Conservation (phyloP, 148 eudicot species). For the Spergularia bocconei region DNA sequence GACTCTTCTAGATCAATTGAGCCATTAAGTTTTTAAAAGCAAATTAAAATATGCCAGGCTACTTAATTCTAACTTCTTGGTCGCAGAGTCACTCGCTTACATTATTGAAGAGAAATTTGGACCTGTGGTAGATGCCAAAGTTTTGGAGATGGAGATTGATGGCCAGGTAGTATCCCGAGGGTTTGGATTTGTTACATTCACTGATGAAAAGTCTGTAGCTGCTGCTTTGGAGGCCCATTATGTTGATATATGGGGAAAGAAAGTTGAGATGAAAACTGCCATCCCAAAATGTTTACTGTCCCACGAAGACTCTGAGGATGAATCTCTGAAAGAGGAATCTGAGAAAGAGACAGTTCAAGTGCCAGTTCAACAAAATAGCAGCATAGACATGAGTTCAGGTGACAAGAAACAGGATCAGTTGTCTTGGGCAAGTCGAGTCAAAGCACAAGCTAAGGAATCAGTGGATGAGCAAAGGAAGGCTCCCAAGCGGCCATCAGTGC, state of each 20-base stretch:
- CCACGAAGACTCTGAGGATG: conserved; percentile 20
- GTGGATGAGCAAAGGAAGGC: not conserved
- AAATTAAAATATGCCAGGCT: not conserved
- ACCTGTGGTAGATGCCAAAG: conserved; percentile 30
- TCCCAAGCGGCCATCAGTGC: not conserved
- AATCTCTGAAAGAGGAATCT: conserved; percentile 14
- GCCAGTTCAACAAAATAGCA: conserved; percentile 13
- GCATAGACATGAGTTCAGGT: conserved; percentile 3
- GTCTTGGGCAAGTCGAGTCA: conserved; percentile 37
- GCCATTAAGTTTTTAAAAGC: conserved; percentile 2
- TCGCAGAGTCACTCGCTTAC: conserved; percentile 25
- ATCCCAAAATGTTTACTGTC: conserved; percentile 23
- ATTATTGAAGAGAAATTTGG: conserved; percentile 35
- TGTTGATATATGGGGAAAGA: conserved; percentile 32
- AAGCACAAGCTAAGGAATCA: conserved; percentile 10
- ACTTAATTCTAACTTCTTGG: not conserved
- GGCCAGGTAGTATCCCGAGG: conserved; percentile 30
- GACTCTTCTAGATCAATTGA: not conserved
- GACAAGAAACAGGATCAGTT: conserved; percentile 7
- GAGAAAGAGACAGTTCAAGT: conserved; percentile 11
- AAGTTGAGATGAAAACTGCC: conserved; percentile 36
- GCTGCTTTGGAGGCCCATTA: conserved; percentile 37
- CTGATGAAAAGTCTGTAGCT: conserved; percentile 29
- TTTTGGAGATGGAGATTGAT: conserved; percentile 25
- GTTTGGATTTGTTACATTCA: conserved; percentile 43